A percentile compares a stretch with the other conserved stretches of the same genome.
These are phyloP conservation scores for Fusarium tanahbumbuense DNA, from an alignment of 2,329 filamentous ascomycete species.

Conservation along the genomic window DNA sequence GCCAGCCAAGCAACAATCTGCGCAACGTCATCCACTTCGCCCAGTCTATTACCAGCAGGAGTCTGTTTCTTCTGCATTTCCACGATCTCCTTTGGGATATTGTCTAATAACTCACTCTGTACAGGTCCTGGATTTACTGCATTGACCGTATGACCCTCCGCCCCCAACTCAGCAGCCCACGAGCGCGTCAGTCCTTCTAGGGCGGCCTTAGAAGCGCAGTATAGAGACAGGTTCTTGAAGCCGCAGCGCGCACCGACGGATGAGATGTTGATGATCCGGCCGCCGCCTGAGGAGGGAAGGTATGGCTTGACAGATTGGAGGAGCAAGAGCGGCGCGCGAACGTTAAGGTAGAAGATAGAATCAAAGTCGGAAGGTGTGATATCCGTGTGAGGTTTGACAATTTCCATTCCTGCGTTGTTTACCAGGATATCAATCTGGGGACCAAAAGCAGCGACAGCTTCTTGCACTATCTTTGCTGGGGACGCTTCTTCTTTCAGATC, in stretches of 20 bases:
- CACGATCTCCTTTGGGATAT: slow-evolving; percentile 41
- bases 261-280: slow-evolving; percentile 29
- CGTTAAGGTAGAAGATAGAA: slow-evolving; percentile 30
- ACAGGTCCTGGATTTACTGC: slow-evolving; percentile 69
- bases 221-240: slow-evolving; percentile 25
- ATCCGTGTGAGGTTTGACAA: slow-evolving; percentile 12
- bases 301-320: slow-evolving; percentile 12
- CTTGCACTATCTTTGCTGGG: slow-evolving; percentile 3
- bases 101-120: slow-evolving; percentile 67
- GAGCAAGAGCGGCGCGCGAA: slow-evolving; percentile 26
- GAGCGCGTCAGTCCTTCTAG: slow-evolving; percentile 60
- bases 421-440: slow-evolving; percentile 18
- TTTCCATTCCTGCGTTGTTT: slow-evolving; percentile 31
- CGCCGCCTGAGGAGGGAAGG: slow-evolving; percentile 7
- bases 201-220: slow-evolving; percentile 33
- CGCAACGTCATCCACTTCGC: slow-evolving; percentile 65
- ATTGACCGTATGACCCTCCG: slow-evolving; percentile 69
- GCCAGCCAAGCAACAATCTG: slow-evolving; percentile 67
- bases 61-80: slow-evolving; percentile 52
- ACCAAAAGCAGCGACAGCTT: slow-evolving; percentile 7
- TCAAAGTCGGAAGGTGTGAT: slow-evolving; percentile 26
- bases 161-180: slow-evolving; percentile 64
- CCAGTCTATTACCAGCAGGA: slow-evolving; percentile 62
- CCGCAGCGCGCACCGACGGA: slow-evolving; percentile 22
- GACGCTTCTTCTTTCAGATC: slow-evolving; percentile 12